Evolutionary conservation across 768 basidiomycete genomes (phyloP).

Genomic region (Kondoa subrosea): DNA sequence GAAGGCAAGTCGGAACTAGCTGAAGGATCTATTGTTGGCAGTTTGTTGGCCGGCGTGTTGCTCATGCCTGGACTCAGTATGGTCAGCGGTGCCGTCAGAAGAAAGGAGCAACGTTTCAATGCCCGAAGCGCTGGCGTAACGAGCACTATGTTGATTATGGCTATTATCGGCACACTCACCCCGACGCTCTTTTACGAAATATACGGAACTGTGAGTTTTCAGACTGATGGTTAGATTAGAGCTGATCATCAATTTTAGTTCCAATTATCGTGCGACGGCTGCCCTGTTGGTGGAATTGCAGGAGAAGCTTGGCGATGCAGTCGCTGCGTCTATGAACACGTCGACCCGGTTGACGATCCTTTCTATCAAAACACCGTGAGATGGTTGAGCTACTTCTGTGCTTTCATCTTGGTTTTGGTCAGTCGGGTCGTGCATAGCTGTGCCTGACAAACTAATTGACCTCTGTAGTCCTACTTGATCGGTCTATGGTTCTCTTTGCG

Average conservation of each 20-base stretch:
- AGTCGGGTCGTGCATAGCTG: slow-evolving; percentile 31
- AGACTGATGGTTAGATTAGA: slow-evolving; percentile 2
- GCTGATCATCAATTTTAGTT: slow-evolving; percentile 40
- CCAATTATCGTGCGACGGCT: slow-evolving; percentile 66
- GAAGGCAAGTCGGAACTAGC: slow-evolving; percentile 83
- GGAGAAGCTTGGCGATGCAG: slow-evolving; percentile 61
- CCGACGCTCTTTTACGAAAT: slow-evolving; percentile 97
- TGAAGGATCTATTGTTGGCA: slow-evolving; percentile 91
- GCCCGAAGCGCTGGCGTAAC: slow-evolving; percentile 98
- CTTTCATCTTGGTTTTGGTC: slow-evolving; percentile 71
- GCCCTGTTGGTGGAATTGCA: slow-evolving; percentile 38
- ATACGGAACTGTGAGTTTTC: slow-evolving; percentile 69
- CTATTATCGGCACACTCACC: slow-evolving; percentile 84
- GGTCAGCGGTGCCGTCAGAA: slow-evolving; percentile 68
- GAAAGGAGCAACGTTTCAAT: slow-evolving; percentile 96
- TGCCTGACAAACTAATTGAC: slow-evolving; percentile 4
- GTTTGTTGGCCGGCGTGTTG: slow-evolving; percentile 81
- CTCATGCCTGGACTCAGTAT: slow-evolving; percentile 95
- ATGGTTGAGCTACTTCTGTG: slow-evolving; percentile 88
- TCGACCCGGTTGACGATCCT: slow-evolving; percentile 77
- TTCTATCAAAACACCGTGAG: slow-evolving; percentile 96
- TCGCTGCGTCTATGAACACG: slow-evolving; percentile 86
- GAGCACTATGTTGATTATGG: slow-evolving; percentile 99
- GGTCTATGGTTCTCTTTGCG: slow-evolving; percentile 97
- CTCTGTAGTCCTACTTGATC: slow-evolving; percentile 69